Evolutionary conservation across 31 red algal species (phyloP), one percentile per base, ranked within the genome.

Genomic region (Asparagopsis taxiformis): DNA sequence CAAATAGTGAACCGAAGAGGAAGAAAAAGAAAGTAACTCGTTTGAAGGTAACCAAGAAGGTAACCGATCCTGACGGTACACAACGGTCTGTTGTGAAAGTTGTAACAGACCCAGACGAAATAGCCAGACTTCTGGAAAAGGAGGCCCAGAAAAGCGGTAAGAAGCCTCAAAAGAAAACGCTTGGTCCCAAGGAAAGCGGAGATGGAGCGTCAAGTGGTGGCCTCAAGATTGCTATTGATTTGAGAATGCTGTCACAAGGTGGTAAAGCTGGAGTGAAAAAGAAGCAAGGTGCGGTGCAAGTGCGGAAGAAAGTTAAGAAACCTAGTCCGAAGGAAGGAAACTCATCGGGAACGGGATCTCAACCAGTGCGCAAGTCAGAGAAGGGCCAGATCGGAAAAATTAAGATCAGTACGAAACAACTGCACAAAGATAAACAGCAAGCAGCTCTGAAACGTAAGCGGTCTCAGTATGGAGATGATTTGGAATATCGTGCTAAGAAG

Each of bases 391-490:
- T 91, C 44, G 89, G 79, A 25, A 93, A 94, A 68, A 88, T 94
- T 54, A 87, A 81, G 55, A 94, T 94, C 41, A 85, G 65, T 46
- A 79, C 76, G 3, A 94, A 94, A 65, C 70, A 83, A 58, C 31
- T 94, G 23, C 67, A 39, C 51, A 55, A 79, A 35, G 74, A 85
- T 8, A 70, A 80, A 20, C 83, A 87, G 19, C 75, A 78, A 52
- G 82, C 82, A 17, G 82, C 81, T 21, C 43, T 74, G 57, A 82
- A 84, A 49, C 65, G 91, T 0, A 85, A 84, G 65, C 50, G 91
- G 25, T 83, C 74, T 4, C 91, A 94, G 66, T 87, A 94, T 39
- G 83, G 82, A 44, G 91, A 94, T 32, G 91, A 94, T 25, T 56
- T 80, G 36, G 91, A 94, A 10, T 82, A 83, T 56, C 60, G 68